Evolutionary conservation across 345 rosid genomes (phyloP).

Genomic region (Hibiscus trionum): DNA sequence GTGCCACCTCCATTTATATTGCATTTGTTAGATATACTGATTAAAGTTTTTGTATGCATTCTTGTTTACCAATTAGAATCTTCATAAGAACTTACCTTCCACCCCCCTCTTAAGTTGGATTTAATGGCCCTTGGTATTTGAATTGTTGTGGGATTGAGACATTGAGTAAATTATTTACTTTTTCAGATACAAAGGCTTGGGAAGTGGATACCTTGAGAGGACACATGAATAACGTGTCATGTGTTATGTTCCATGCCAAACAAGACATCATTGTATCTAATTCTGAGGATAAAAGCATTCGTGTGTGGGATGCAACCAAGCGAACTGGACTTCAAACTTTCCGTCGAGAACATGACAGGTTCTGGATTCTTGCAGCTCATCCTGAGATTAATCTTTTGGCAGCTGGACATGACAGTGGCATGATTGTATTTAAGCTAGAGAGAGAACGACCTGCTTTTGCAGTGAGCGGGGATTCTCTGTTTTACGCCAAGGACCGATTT

Average conservation of each 20-base stretch:
- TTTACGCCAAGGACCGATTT: conserved; percentile 76
- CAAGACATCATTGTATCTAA: conserved; percentile 96
- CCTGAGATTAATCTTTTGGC: conserved; percentile 97
- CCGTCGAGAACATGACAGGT: conserved; percentile 91
- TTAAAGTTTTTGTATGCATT: not conserved
- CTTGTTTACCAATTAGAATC: not conserved
- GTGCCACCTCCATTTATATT: not conserved
- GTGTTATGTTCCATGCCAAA: conserved; percentile 92
- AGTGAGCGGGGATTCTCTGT: conserved; percentile 62
- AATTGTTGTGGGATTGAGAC: not conserved
- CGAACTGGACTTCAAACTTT: conserved; percentile 87
- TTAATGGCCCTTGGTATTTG: not conserved
- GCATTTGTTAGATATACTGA: not conserved
- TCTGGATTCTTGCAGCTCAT: conserved; percentile 92
- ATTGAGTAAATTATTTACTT: not conserved
- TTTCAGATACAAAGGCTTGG: conserved; percentile 98
- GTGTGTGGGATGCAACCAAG: conserved; percentile 96
- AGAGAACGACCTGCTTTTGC: conserved; percentile 96
- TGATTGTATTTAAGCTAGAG: conserved; percentile 96
- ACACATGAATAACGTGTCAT: conserved; percentile 90
- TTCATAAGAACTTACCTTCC: not conserved
- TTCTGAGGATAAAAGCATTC: conserved; percentile 93
- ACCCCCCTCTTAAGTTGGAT: not conserved
- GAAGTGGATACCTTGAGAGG: conserved; percentile 98
- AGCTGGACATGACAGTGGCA: conserved; percentile 95